phyloP scores from a whole-genome alignment of 2,329 filamentous ascomycete species.

The Trichoderma guizhouense region DNA sequence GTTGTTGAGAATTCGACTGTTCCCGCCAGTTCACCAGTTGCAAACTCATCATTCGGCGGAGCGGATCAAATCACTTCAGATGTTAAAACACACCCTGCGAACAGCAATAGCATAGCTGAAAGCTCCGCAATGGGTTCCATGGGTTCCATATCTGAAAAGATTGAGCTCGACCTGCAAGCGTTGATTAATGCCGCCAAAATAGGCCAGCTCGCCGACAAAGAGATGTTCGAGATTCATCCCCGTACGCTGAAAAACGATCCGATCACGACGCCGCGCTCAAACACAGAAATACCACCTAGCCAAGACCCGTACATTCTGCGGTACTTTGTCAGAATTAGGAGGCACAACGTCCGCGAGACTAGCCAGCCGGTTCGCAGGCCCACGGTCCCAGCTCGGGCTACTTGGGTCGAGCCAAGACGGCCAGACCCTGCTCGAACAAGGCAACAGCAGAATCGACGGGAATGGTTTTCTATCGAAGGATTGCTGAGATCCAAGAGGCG shows the following conservation, averaged over 20 bases:
- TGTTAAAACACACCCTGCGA: not conserved
- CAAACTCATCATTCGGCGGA: not conserved
- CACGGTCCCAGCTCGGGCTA: constrained; percentile 13
- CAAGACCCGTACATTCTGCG: constrained; percentile 36
- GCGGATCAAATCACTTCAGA: not conserved
- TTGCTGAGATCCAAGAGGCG: constrained; percentile 27
- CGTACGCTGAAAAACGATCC: constrained; percentile 40
- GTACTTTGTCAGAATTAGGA: constrained; percentile 24
- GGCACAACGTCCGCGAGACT: not conserved
- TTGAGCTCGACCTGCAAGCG: constrained; percentile 30
- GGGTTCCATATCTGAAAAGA: constrained; percentile 7
- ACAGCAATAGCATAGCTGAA: not conserved
- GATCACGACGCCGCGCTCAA: constrained; percentile 31
- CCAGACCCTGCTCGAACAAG: constrained; percentile 17
- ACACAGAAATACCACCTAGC: constrained; percentile 36
- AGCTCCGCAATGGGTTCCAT: not conserved
- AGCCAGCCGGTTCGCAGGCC: constrained; percentile 17
- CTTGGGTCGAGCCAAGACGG: constrained; percentile 25
- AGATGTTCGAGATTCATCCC: constrained; percentile 39
- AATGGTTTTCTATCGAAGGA: constrained; percentile 24
- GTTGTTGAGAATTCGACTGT: constrained; percentile 24
- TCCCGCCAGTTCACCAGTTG: not conserved
- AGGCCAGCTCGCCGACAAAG: constrained; percentile 26
- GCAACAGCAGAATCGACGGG: not conserved
- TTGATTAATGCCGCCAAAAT: constrained; percentile 33